Base-by-base conservation (phyloP, 306 rosid genomes). In the Abrus pulchellus region DNA sequence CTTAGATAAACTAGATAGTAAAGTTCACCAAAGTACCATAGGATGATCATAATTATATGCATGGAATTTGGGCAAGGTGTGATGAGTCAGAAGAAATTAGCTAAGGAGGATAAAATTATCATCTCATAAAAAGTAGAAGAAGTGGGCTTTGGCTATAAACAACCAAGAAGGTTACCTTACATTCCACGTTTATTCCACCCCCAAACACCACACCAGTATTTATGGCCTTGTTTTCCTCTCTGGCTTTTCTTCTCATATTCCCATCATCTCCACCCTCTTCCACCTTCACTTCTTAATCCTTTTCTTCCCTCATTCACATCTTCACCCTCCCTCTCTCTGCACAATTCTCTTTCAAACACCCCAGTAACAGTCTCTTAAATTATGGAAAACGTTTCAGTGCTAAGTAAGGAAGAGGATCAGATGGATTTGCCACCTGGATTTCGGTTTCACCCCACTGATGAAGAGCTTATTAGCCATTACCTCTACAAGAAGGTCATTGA, bases 381-480 rank as follows among this genome's bases (percentile, higher is more conserved):
- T 57, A 90, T 91, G 98, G 93, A 91, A 75, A 86, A 85, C 74
- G 43, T 88, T 81, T 57, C 77, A 0, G 83, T 79, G 1, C 2
- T 32, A 4, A 50, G 45, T 20, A 79, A 80, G 81, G 87, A 90
- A 74, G 90, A 92, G 7, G 89, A 87, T 32, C 79, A 85, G 65
- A 74, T 93, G 83, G 87, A 89, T 74, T 90, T 96, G 83, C 99
- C 99, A 2, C 88, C 90, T 3, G 99, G 99, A 0, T 95, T 95
- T 82, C 93, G 99, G 32, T 95, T 95, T 72, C 99, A 95, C 11
- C 99, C 99, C 0, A 91, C 97, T 7, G 98, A 95, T 85, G 99
- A 95, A 83, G 99, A 95, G 87, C 99, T 95, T n/a, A 91, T 95
- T 12, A 89, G 88, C 72, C 96, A 89, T 73, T 95, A 95, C 59